Evolutionary conservation across 169 alveolate species (phyloP).

Genomic region (Plasmodium ovale): DNA sequence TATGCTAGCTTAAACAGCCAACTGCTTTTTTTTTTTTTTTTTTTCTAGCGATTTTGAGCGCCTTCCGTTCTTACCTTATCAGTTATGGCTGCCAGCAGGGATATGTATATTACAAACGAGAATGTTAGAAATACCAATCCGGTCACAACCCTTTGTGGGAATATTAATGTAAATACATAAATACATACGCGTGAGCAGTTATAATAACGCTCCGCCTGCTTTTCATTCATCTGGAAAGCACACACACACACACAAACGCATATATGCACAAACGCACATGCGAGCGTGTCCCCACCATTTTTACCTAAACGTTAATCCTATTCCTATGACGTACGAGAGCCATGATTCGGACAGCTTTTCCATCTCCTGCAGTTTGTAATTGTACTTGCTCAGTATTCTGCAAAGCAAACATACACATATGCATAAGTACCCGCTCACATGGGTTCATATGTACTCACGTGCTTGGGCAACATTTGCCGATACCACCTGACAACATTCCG

Average conservation of each 20-base stretch:
- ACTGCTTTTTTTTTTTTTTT: not conserved
- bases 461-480: too few species aligned
- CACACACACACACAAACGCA: not conserved
- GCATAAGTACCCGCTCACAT: not conserved
- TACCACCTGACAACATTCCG: too few species aligned
- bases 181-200: too few species aligned
- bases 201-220: too few species aligned
- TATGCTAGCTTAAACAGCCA: not conserved
- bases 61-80: slow-evolving; percentile 46
- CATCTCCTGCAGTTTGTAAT: slow-evolving; percentile 77
- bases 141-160: slow-evolving; percentile 79
- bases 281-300: not conserved
- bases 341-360: slow-evolving; percentile 71
- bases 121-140: slow-evolving; percentile 79
- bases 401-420: not conserved
- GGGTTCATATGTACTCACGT: too few species aligned
- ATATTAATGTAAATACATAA: slow-evolving; percentile 21
- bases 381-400: slow-evolving; percentile 77
- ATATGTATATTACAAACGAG: slow-evolving; percentile 77
- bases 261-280: not conserved
- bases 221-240: too few species aligned
- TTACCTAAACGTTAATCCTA: slow-evolving; percentile 40
- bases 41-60: not conserved
- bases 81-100: slow-evolving; percentile 72
- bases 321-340: slow-evolving; percentile 74